phyloP scores from a whole-genome alignment of 306 rosid species.

The Rubus idaeus region DNA sequence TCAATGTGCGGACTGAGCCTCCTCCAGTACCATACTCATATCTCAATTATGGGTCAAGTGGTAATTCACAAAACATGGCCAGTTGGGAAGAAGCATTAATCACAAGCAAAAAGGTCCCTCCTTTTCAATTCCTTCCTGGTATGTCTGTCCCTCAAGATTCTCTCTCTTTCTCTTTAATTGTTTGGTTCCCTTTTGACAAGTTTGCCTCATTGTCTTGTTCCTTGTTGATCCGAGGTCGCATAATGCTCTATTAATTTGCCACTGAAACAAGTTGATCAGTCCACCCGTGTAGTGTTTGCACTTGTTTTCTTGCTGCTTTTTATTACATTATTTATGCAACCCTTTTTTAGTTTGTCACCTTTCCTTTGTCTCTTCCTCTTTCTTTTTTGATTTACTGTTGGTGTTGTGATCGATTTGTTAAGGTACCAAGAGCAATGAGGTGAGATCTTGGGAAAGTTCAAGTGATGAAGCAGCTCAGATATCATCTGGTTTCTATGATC shows the following conservation, averaged over 20 bases:
- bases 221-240: conserved; percentile 7
- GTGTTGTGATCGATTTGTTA: conserved; percentile 3
- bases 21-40: conserved; percentile 27
- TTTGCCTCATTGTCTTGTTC: background rate
- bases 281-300: background rate
- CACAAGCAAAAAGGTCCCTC: conserved; percentile 35
- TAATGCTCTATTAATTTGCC: background rate
- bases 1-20: conserved; percentile 25
- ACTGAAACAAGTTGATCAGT: background rate
- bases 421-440: conserved; percentile 50
- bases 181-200: conserved; percentile 4
- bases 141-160: conserved; percentile 16
- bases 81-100: conserved; percentile 40
- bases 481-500: conserved; percentile 20
- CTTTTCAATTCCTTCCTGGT: conserved; percentile 64
- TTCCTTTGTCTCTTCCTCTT: background rate
- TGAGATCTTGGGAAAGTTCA: conserved; percentile 42
- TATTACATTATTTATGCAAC: conserved; percentile 10
- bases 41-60: conserved; percentile 39
- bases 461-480: conserved; percentile 25
- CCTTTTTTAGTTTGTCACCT: background rate
- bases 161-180: background rate
- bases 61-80: conserved; percentile 32
- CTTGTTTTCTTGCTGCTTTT: background rate
- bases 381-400: background rate